Evolutionary conservation across 139 green algal genomes (phyloP).

Genomic region (Picocystis salinarum): DNA sequence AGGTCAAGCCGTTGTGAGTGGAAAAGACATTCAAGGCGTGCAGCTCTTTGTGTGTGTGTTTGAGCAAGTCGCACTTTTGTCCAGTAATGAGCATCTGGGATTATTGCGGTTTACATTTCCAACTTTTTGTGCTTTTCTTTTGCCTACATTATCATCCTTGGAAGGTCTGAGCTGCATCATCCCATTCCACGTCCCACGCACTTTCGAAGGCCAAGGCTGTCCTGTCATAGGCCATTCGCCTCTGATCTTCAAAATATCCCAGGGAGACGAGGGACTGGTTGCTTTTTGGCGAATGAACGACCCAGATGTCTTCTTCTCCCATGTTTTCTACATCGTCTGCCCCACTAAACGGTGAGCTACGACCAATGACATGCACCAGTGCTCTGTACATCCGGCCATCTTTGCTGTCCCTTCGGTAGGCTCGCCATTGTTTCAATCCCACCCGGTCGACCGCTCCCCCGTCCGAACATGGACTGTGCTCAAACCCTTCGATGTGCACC

Average conservation of each 20-base stretch:
- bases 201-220: too few relatives aligned
- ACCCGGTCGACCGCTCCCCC: constrained; percentile 59
- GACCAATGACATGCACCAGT: constrained; percentile 62
- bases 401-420: constrained; percentile 12
- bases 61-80: too few relatives aligned
- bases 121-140: too few relatives aligned
- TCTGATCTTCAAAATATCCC: constrained; percentile 47
- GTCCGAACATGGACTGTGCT: constrained; percentile 43
- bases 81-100: too few relatives aligned
- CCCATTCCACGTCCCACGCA: too few relatives aligned
- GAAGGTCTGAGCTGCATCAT: too few relatives aligned
- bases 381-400: too few relatives aligned
- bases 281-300: constrained; percentile 45
- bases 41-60: too few relatives aligned
- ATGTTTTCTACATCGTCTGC: constrained; percentile 29
- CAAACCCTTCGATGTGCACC: constrained; percentile 44
- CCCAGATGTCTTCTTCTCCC: constrained; percentile 20
- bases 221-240: background rate
- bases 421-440: constrained; percentile 49
- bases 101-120: too few relatives aligned
- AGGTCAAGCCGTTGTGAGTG: too few relatives aligned
- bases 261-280: constrained; percentile 48
- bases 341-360: constrained; percentile 56
- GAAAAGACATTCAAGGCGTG: too few relatives aligned
- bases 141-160: too few relatives aligned